A percentile compares a stretch with the other conserved stretches of the same genome.
Conservation (phyloP, 306 rosid genomes). For the Cotoneaster glaucophyllus region DNA sequence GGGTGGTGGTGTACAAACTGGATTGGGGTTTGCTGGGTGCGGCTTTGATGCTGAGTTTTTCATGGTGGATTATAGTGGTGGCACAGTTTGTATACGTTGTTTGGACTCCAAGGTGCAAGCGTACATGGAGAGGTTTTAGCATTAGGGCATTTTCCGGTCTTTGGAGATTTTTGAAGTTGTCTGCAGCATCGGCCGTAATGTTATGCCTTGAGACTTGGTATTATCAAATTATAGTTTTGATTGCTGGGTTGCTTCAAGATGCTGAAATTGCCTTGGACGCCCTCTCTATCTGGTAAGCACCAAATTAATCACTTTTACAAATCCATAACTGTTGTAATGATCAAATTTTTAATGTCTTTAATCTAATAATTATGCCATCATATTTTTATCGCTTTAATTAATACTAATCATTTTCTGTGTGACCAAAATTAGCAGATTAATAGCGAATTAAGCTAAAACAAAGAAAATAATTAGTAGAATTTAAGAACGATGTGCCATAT, state of each 20-base stretch:
- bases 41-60: slow-evolving; percentile 15
- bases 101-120: slow-evolving; percentile 14
- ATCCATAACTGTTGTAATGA: not conserved
- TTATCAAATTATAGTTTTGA: slow-evolving; percentile 35
- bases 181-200: slow-evolving; percentile 49
- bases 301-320: not conserved
- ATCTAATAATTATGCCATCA: too few relatives aligned
- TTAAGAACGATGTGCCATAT: too few relatives aligned
- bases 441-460: too few relatives aligned
- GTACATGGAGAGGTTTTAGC: slow-evolving; percentile 39
- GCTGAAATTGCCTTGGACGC: slow-evolving; percentile 46
- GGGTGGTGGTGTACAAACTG: slow-evolving; percentile 29
- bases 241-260: slow-evolving; percentile 42
- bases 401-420: not conserved
- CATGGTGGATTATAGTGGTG: slow-evolving; percentile 17
- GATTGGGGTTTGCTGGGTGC: slow-evolving; percentile 38
- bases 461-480: too few relatives aligned
- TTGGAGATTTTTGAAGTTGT: slow-evolving; percentile 34
- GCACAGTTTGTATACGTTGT: not conserved
- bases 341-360: too few relatives aligned
- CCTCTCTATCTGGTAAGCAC: slow-evolving; percentile 48
- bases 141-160: slow-evolving; percentile 38
- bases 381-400: too few relatives aligned
- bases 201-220: slow-evolving; percentile 53
- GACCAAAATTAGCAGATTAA: too few relatives aligned